Evolutionary conservation across 2,329 filamentous ascomycete genomes (phyloP).

Genomic region (Amauroascus verrucosus): DNA sequence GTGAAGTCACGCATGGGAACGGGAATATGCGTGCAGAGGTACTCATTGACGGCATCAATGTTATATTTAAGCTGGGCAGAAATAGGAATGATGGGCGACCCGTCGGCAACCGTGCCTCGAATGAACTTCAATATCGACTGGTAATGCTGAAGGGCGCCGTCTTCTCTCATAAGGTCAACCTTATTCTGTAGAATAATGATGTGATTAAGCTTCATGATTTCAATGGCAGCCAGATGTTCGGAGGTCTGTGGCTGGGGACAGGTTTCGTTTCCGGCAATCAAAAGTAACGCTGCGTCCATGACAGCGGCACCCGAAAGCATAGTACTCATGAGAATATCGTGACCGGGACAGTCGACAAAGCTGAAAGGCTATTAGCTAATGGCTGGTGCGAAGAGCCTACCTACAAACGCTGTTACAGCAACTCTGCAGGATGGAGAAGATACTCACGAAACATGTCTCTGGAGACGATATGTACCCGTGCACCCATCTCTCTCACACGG

Average conservation of each 20-base stretch:
- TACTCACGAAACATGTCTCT: conserved; percentile 82
- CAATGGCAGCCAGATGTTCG: conserved; percentile 95
- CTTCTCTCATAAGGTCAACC: conserved; percentile 96
- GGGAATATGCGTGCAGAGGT: conserved; percentile 89
- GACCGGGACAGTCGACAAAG: conserved; percentile 96
- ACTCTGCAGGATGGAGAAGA: conserved; percentile 12
- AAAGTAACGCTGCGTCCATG: conserved; percentile 94
- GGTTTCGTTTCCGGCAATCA: conserved; percentile 96
- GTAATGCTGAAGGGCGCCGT: conserved; percentile 86
- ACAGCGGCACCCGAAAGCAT: conserved; percentile 99
- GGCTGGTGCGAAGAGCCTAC: no score
- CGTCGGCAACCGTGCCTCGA: conserved; percentile 89
- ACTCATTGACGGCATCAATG: conserved; percentile 95
- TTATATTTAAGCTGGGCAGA: conserved; percentile 98
- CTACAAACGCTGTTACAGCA: no score
- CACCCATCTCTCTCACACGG: conserved; percentile 92
- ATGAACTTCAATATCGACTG: conserved; percentile 98
- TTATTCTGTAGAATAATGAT: conserved; percentile 99
- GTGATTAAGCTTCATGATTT: conserved; percentile 99
- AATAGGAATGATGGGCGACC: conserved; percentile 91
- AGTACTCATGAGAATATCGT: conserved; percentile 99
- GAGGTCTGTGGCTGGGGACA: conserved; percentile 98
- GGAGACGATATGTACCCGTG: conserved; percentile 70
- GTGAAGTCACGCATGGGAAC: conserved; percentile 85
- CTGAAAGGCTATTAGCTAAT: conserved; percentile 35